Conservation (phyloP, 768 basidiomycete genomes). For the Galerina sulciceps region DNA sequence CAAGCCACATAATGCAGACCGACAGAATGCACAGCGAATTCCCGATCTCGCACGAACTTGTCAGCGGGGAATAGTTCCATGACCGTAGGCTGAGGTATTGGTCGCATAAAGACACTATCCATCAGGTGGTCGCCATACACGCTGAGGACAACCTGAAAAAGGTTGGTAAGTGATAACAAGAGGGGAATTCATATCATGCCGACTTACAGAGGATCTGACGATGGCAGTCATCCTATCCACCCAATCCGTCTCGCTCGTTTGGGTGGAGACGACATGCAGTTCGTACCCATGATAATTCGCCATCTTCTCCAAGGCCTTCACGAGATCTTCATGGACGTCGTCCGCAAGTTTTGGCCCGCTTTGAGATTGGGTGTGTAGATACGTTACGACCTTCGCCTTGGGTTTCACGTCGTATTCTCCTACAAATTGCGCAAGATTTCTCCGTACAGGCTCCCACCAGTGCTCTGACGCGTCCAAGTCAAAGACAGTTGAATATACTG, state of each 20-base stretch:
- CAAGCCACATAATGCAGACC: conserved; percentile 65
- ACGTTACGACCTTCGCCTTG: conserved; percentile 35
- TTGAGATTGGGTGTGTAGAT: conserved; percentile 56
- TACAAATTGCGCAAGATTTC: conserved; percentile 47
- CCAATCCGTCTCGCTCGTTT: conserved; percentile 56
- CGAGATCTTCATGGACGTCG: conserved; percentile 63
- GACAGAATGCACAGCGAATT: conserved; percentile 56
- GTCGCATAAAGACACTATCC: conserved; percentile 74
- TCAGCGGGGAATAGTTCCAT: conserved; percentile 79
- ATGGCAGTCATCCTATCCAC: conserved; percentile 66
- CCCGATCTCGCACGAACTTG: conserved; percentile 67
- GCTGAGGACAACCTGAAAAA: conserved; percentile 59
- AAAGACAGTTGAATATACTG: conserved; percentile 48
- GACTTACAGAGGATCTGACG: conserved; percentile 66
- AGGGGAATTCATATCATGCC: conserved; percentile 6
- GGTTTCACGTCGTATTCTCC: conserved; percentile 30
- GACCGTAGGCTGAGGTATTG: conserved; percentile 59
- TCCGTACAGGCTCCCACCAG: conserved; percentile 74
- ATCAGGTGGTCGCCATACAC: conserved; percentile 64
- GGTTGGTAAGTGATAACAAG: conserved; percentile 7
- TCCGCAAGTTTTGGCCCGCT: conserved; percentile 49
- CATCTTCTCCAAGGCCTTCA: conserved; percentile 59
- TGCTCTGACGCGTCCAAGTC: conserved; percentile 47
- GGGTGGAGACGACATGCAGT: conserved; percentile 55
- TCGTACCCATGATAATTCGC: conserved; percentile 56